A percentile compares a stretch with the other conserved stretches of the same genome.
Conservation (phyloP, 2,329 filamentous ascomycete species). For the Aspergillus alliaceus region DNA sequence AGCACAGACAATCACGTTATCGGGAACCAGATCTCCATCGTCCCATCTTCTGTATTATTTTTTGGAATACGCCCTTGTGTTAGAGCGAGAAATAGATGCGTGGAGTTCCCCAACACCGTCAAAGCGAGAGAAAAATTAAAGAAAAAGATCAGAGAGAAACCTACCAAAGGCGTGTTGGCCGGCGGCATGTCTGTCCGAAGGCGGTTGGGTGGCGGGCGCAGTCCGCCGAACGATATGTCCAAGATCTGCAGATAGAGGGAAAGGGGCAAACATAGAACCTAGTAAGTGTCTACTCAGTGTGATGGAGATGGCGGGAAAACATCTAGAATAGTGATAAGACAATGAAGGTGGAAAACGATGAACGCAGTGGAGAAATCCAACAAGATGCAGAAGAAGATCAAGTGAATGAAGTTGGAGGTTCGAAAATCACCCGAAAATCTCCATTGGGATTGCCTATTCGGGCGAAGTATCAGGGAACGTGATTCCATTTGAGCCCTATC, state of each 20-base stretch:
- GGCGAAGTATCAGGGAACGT: background rate
- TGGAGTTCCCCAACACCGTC: background rate
- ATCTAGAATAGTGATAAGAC: background rate
- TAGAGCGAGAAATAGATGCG: background rate
- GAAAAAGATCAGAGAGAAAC: constrained; percentile 19
- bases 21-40: background rate
- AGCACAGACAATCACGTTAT: background rate
- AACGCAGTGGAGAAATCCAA: background rate
- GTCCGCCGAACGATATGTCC: background rate
- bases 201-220: constrained; percentile 1
- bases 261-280: background rate
- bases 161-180: constrained; percentile 45
- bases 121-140: background rate
- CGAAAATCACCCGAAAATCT: background rate
- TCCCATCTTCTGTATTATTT: background rate
- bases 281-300: background rate
- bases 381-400: background rate
- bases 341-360: background rate
- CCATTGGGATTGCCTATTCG: background rate
- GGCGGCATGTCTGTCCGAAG: constrained; percentile 38
- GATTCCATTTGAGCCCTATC: background rate
- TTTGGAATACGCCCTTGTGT: background rate
- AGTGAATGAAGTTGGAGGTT: background rate
- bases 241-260: background rate
- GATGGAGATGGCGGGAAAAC: background rate